A percentile compares a stretch with the other conserved stretches of the same genome.
These are phyloP conservation scores for Astrephomene gubernaculifera DNA, from an alignment of 139 green algal genomes.

Conservation along the genomic window DNA sequence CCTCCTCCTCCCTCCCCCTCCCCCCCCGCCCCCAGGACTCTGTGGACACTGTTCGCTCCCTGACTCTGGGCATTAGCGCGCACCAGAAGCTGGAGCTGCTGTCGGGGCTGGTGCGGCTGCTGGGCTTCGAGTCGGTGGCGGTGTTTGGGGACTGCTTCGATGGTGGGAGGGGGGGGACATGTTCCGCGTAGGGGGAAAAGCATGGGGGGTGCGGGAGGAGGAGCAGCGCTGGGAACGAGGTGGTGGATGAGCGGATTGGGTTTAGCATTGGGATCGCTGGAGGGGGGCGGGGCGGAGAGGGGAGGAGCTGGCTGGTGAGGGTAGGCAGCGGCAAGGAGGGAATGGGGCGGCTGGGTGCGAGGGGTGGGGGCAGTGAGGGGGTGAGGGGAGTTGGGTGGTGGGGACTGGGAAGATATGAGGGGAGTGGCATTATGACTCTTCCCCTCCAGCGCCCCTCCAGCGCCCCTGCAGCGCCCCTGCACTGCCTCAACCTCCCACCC, in stretches of 20 bases:
- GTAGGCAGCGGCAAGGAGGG: not conserved
- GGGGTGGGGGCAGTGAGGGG: not conserved
- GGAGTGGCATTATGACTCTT: too few species aligned
- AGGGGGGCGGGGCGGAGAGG: not conserved
- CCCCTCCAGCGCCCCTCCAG: too few species aligned
- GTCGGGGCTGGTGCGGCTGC: slow-evolving; percentile 68
- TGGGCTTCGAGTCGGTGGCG: slow-evolving; percentile 86
- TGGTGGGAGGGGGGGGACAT: slow-evolving; percentile 57
- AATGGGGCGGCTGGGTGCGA: not conserved
- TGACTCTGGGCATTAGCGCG: slow-evolving; percentile 73
- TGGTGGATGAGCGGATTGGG: not conserved
- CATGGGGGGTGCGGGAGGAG: not conserved
- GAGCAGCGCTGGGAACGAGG: not conserved
- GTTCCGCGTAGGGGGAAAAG: not conserved
- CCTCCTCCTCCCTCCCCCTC: not conserved
- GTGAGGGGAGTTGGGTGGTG: not conserved
- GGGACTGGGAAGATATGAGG: too few species aligned
- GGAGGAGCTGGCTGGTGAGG: not conserved
- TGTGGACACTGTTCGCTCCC: slow-evolving; percentile 64
- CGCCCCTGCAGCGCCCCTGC: too few species aligned
- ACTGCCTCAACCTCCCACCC: too few species aligned
- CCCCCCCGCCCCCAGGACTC: slow-evolving; percentile 51
- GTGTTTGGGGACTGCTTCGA: slow-evolving; percentile 96
- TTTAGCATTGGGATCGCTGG: not conserved
- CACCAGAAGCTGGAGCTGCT: slow-evolving; percentile 94